phyloP scores from a whole-genome alignment of 2,329 filamentous ascomycete genomes.

The Zymoseptoria crescenta region DNA sequence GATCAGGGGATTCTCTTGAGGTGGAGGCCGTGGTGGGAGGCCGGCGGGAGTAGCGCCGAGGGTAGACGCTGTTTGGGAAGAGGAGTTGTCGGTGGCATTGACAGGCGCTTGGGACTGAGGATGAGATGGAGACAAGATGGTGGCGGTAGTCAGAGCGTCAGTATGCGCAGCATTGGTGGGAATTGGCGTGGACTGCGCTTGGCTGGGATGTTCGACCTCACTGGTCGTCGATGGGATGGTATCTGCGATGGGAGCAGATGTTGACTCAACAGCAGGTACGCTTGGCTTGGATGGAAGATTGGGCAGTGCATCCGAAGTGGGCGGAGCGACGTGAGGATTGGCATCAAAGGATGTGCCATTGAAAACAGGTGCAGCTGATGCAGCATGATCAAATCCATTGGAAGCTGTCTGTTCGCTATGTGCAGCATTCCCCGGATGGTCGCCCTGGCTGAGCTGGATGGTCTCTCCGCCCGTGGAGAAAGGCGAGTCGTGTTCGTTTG shows the following conservation, averaged over 20 bases:
- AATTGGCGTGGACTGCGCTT: constrained; percentile 7
- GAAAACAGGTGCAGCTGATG: constrained; percentile 10
- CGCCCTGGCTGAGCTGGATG: not conserved
- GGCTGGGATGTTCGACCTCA: constrained; percentile 7
- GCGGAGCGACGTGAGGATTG: constrained; percentile 7
- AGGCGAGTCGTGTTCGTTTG: constrained; percentile 10
- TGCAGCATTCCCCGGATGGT: constrained; percentile 2
- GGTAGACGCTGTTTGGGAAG: constrained; percentile 26
- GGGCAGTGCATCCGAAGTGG: constrained; percentile 4
- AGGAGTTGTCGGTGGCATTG: constrained; percentile 23
- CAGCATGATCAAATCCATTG: constrained; percentile 10
- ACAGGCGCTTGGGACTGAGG: constrained; percentile 20
- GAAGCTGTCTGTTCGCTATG: constrained; percentile 18
- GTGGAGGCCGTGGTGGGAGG: constrained; percentile 42
- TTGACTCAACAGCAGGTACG: constrained; percentile 7
- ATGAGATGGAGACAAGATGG: constrained; percentile 21
- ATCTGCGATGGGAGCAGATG: constrained; percentile 8
- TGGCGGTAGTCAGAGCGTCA: constrained; percentile 26
- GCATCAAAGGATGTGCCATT: constrained; percentile 17
- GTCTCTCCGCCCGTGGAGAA: constrained; percentile 16
- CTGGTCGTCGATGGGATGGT: constrained; percentile 16
- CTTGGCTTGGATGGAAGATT: constrained; percentile 10
- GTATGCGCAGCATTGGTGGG: constrained; percentile 15
- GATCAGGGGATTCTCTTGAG: constrained; percentile 42
- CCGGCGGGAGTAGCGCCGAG: constrained; percentile 31